Evolutionary conservation across 1,284 basidiomycete species (phyloP), one percentile per base, ranked within the genome.

Genomic region (Agroathelia rolfsii): DNA sequence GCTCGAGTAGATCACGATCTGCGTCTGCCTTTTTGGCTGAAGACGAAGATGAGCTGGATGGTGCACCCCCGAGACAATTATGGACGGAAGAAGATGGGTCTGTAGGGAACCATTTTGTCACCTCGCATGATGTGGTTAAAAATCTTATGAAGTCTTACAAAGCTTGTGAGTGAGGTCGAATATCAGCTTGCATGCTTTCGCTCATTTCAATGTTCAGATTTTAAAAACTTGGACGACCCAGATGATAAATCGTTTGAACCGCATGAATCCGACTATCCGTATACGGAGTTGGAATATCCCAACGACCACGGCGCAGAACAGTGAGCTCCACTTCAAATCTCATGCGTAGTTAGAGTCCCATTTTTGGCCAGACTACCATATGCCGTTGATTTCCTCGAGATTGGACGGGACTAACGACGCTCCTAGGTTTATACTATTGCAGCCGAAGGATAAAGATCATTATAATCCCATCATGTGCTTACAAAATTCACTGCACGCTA

Each of bases 381-480:
- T 35, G 22, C 13, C 35, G 24, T 26, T 36, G 7, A 23, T 8
- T 17, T 40, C 22, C 12, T 22, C 18, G n/a, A n/a, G n/a, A n/a
- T n/a, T n/a, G n/a, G n/a, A n/a, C n/a, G n/a, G n/a, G n/a, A n/a
- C n/a, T n/a, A n/a, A n/a, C n/a, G n/a, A n/a, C n/a, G n/a, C n/a
- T 28, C 24, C 12, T 30, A 84, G 80, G 49, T 84, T 74, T 55
- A 64, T 80, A 37, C 62, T 85, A 36, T 65, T 83, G 28, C 70
- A 64, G 26, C 82, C 82, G 12, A 82, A 76, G 49, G 82, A 86
- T 58, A 72, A 72, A 43, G 79, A 86, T 45, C 79, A 83, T 46
- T 85, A 84, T 49, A 78, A 79, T 48, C 82, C 82, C 10, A 74
- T 85, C 35, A 66, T 76, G 61, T 77, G 78, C 45, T 58, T 85